These are phyloP conservation scores for Sclerotinia subarctica DNA, from an alignment of 2,329 filamentous ascomycete genomes.

Conservation along the genomic window DNA sequence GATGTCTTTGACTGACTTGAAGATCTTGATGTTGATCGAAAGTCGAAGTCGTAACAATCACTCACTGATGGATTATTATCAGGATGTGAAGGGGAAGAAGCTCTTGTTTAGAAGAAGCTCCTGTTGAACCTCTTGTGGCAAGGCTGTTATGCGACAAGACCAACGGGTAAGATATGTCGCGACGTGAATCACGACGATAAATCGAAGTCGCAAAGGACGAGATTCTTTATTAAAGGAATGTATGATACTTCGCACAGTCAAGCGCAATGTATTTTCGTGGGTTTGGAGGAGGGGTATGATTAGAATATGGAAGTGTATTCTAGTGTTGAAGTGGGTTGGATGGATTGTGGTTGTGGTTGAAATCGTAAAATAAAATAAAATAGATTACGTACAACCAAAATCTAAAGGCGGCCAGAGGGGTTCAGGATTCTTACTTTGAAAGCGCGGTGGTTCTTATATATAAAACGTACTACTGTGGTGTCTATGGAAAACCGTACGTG, in stretches of 20 bases:
- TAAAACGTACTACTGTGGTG: not conserved
- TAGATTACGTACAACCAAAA: conserved; percentile 21
- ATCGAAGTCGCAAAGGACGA: not conserved
- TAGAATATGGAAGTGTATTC: conserved; percentile 8
- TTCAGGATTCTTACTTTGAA: not conserved
- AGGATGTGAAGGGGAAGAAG: not conserved
- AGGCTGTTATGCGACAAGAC: not conserved
- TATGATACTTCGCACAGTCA: conserved; percentile 10
- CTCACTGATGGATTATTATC: conserved; percentile 9
- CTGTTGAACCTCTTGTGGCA: conserved; percentile 6
- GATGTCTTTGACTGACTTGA: conserved; percentile 18
- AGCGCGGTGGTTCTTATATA: conserved; percentile 10
- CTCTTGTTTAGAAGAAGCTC: not conserved
- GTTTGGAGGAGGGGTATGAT: not conserved
- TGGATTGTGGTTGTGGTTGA: conserved; percentile 7
- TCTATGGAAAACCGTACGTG: not conserved
- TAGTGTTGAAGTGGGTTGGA: not conserved
- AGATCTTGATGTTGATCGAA: not conserved
- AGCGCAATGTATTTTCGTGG: not conserved
- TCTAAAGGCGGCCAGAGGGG: not conserved
- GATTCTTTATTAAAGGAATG: conserved; percentile 20
- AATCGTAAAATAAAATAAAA: conserved; percentile 16
- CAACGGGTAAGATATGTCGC: conserved; percentile 4
- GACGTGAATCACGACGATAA: not conserved
- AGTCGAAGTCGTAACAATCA: not conserved